Conservation (phyloP, 495 filamentous ascomycete genomes). For the Aspergillus cristatus region DNA sequence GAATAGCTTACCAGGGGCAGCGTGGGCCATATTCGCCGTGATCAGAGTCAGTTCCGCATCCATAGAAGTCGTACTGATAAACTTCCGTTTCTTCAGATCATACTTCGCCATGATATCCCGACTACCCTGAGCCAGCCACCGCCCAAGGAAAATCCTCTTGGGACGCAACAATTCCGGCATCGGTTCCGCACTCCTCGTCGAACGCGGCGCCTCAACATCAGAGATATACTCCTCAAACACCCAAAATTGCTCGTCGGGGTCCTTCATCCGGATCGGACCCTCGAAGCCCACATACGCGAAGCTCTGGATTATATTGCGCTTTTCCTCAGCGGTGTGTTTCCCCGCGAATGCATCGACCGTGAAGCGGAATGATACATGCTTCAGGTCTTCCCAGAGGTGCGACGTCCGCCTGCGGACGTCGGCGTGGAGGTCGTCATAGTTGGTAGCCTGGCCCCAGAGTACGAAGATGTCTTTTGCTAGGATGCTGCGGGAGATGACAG, state of each 20-base stretch:
- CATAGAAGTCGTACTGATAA: conserved; percentile 96
- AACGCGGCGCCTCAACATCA: conserved; percentile 19
- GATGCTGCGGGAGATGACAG: conserved; percentile 65
- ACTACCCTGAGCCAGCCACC: conserved; percentile 52
- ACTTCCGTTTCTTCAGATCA: conserved; percentile 82
- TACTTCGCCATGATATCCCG: conserved; percentile 63
- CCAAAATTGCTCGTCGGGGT: conserved; percentile 61
- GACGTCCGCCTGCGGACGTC: conserved; percentile 47
- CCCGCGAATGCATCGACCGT: conserved; percentile 67
- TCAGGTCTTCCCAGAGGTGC: conserved; percentile 57
- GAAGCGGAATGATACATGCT: conserved; percentile 65
- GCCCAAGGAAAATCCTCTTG: conserved; percentile 57
- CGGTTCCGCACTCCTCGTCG: conserved; percentile 14
- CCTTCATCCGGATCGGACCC: conserved; percentile 65
- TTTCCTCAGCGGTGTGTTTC: conserved; percentile 48
- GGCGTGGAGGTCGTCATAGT: conserved; percentile 59
- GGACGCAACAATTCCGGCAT: conserved; percentile 29
- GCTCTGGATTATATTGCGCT: conserved; percentile 63
- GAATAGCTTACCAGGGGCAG: conserved; percentile 70
- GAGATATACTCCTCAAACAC: conserved; percentile 71
- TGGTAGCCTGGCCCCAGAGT: conserved; percentile 70
- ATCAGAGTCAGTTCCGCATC: conserved; percentile 87
- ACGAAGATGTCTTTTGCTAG: conserved; percentile 75
- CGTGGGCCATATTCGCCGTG: conserved; percentile 82
- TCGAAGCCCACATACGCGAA: conserved; percentile 71